Evolutionary conservation across 441 rosid genomes (phyloP), one percentile per base, ranked within the genome.

Genomic region (Gossypium schwendimanii): DNA sequence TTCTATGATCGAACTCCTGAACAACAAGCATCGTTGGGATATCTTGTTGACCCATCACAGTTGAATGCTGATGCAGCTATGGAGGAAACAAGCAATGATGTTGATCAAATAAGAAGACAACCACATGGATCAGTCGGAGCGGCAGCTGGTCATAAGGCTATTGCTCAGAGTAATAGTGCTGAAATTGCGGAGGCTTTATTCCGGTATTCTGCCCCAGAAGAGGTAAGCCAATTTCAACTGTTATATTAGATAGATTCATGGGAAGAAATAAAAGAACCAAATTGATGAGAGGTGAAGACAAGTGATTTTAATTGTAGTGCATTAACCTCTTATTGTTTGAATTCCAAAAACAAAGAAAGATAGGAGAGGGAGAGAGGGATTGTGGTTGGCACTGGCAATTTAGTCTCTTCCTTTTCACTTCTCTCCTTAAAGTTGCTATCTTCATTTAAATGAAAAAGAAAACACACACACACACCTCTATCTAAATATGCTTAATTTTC

Each of bases 121-220:
- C 91, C 89, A 20, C 93, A 91, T 84, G 95, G 97, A 77, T 81
- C 92, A 23, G 81, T 93, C 57, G 99, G 99, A 80, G 96, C 96
- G 71, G 83, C 76, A 55, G 91, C 89, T 71, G 92, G 96, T 71
- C 99, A 93, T 61, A 87, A 88, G 50, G 93, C 95, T 15, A 93
- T 95, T 84, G 97, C 95, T 68, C 99, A 91, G 75, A 91, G 93
- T 76, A 89, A 85, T 67, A 89, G 20, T 58, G 36, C 62, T 58
- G 62, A 58, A 58, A 58, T 58, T 59, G 39, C 39, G 4, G 63
- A 59, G 18, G 63, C 89, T 80, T 81, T 93, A 75, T 93, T 84
- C 76, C 84, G 89, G 57, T 93, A 95, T 81, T 39, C 88, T 72
- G 90, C 98, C 10, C 99, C 98, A 6, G 98, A 95, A 84, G 99